Percentiles rank a stretch among this genome's conserved stretches.
Evolutionary conservation across 306 rosid species (phyloP).

Genomic region (Medicago ruthenica): DNA sequence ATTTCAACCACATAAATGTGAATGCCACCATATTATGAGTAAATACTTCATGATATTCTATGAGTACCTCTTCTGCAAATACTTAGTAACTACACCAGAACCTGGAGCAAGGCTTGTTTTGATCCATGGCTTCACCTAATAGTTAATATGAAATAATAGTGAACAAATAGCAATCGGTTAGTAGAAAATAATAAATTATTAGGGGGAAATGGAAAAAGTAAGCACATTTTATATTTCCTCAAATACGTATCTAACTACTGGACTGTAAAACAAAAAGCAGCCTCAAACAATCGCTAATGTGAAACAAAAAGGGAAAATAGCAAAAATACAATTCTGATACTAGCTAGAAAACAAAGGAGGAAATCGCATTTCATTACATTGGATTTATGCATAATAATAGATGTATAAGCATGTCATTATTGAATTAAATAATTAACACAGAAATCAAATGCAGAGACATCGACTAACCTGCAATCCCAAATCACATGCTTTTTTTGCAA

Average conservation of each 20-base stretch:
- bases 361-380: constrained; percentile 20
- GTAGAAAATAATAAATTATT: constrained; percentile 16
- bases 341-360: constrained; percentile 19
- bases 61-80: constrained; percentile 78
- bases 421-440: constrained; percentile 22
- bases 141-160: constrained; percentile 34
- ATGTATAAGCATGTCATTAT: constrained; percentile 21
- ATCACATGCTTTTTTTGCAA: constrained; percentile 97
- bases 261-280: constrained; percentile 17
- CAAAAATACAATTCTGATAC: constrained; percentile 15
- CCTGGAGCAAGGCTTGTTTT: constrained; percentile 99
- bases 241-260: constrained; percentile 21
- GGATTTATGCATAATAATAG: constrained; percentile 30
- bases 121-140: constrained; percentile 95
- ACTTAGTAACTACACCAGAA: constrained; percentile 96
- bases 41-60: constrained; percentile 23
- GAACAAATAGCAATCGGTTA: constrained; percentile 38
- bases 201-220: neutral
- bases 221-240: neutral
- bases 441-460: constrained; percentile 40
- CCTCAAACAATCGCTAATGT: constrained; percentile 19
- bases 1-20: constrained; percentile 21
- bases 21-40: neutral
- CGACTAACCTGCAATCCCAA: constrained; percentile 88
- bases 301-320: constrained; percentile 22